These are phyloP conservation scores for Neurospora discreta DNA, from an alignment of 495 filamentous ascomycete genomes.

Conservation along the genomic window DNA sequence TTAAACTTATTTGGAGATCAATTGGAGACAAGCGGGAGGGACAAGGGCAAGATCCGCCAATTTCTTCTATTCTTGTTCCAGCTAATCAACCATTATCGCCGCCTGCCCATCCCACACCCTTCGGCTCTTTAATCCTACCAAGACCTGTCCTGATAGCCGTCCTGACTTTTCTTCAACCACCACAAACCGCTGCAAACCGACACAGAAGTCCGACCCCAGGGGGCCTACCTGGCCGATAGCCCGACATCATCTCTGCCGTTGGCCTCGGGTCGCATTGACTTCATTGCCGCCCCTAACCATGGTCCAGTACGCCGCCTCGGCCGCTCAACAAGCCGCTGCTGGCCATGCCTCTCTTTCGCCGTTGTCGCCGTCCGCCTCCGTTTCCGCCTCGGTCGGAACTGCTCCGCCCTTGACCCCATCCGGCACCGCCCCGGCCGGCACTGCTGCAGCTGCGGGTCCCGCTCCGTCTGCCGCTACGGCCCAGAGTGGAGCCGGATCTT, in stretches of 20 bases:
- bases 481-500: constrained; percentile 2
- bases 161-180: constrained; percentile 18
- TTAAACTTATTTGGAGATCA: background rate
- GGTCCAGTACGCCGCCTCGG: constrained; percentile 20
- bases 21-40: background rate
- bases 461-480: background rate
- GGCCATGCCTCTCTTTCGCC: background rate
- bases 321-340: constrained; percentile 8
- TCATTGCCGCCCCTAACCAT: constrained; percentile 10
- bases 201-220: background rate
- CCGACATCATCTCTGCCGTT: background rate
- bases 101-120: background rate
- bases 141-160: constrained; percentile 8
- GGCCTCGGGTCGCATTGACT: background rate
- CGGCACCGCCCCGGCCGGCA: constrained; percentile 2
- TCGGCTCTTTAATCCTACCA: constrained; percentile 1
- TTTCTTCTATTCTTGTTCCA: background rate
- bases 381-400: constrained; percentile 12
- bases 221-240: background rate
- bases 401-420: constrained; percentile 8
- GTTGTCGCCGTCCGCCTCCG: constrained; percentile 19
- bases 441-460: constrained; percentile 3
- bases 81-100: background rate
- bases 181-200: constrained; percentile 26
- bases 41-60: background rate